Conservation (phyloP, 805 yeast species). For the Candida koratica region DNA sequence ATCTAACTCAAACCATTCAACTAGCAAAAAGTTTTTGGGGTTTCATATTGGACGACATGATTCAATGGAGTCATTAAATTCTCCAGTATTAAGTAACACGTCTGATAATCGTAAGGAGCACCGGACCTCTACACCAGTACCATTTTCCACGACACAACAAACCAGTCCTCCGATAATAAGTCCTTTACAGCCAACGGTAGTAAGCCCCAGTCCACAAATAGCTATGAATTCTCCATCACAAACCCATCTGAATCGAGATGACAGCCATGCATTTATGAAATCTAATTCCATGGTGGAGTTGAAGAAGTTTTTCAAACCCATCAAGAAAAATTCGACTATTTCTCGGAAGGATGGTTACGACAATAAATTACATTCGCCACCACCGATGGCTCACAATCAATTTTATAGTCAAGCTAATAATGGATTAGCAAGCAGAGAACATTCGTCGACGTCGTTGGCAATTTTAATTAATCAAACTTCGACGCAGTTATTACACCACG, state of each 20-base stretch:
- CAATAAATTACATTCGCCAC: constrained; percentile 28
- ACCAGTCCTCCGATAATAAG: background rate
- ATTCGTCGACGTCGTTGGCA: constrained; percentile 35
- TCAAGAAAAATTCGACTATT: constrained; percentile 27
- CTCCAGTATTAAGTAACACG: constrained; percentile 34
- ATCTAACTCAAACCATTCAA: constrained; percentile 30
- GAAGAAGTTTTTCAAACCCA: constrained; percentile 68
- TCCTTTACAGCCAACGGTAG: constrained; percentile 11
- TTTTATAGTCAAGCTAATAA: constrained; percentile 5
- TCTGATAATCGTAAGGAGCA: constrained; percentile 21
- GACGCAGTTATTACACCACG: constrained; percentile 34
- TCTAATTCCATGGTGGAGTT: constrained; percentile 63
- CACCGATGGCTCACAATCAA: constrained; percentile 20
- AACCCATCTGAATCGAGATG: constrained; percentile 18
- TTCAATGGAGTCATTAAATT: constrained; percentile 31
- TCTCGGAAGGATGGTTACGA: constrained; percentile 19
- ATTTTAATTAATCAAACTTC: constrained; percentile 36
- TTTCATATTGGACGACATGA: constrained; percentile 41
- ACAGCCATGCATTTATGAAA: constrained; percentile 30
- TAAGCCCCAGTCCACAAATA: constrained; percentile 4
- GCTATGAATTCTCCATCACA: constrained; percentile 12
- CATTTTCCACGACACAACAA: background rate
- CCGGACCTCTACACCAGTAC: background rate
- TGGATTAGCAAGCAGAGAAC: constrained; percentile 23
- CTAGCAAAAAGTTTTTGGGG: constrained; percentile 33